Evolutionary conservation across 352 stramenopile species (phyloP).

Genomic region (Pythium aphanidermatum): DNA sequence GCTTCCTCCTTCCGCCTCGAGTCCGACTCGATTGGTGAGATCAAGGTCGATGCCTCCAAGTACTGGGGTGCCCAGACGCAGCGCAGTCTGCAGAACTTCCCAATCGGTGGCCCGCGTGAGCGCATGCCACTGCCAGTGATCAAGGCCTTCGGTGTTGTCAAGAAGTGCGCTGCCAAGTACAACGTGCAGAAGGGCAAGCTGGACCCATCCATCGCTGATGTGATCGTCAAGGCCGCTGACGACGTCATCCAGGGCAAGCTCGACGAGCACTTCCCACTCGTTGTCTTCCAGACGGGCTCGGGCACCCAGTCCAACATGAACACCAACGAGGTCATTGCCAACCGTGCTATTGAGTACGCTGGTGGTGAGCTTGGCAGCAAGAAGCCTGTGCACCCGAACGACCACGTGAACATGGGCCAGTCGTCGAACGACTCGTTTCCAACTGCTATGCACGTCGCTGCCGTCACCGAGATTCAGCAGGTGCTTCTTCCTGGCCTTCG

Average conservation of each 20-base stretch:
- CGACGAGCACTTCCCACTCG: slow-evolving; percentile 44
- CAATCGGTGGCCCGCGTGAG: slow-evolving; percentile 40
- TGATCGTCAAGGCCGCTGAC: slow-evolving; percentile 32
- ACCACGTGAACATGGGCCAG: slow-evolving; percentile 70
- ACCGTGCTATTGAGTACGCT: too few relatives aligned
- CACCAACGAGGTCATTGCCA: slow-evolving; percentile 95
- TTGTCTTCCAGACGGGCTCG: slow-evolving; percentile 87
- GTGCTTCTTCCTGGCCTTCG: slow-evolving; percentile 59
- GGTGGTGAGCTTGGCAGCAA: slow-evolving; percentile 50
- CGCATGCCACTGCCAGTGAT: slow-evolving; percentile 34
- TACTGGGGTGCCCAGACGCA: slow-evolving; percentile 52
- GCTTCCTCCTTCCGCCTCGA: slow-evolving; percentile 45
- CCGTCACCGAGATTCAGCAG: slow-evolving; percentile 42
- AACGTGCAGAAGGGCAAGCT: slow-evolving; percentile 39
- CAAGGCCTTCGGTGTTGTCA: slow-evolving; percentile 37
- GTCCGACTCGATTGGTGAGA: slow-evolving; percentile 46
- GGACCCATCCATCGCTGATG: slow-evolving; percentile 24
- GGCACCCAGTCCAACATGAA: slow-evolving; percentile 99
- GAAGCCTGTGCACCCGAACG: slow-evolving; percentile 81
- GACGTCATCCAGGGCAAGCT: slow-evolving; percentile 23
- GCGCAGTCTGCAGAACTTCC: slow-evolving; percentile 46
- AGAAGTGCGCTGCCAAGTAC: slow-evolving; percentile 37
- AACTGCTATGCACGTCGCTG: slow-evolving; percentile 43
- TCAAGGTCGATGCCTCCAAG: slow-evolving; percentile 39
- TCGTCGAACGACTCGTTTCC: slow-evolving; percentile 67